These are phyloP conservation scores for Fusarium beomiforme DNA, from an alignment of 2,329 filamentous ascomycete genomes.

Conservation along the genomic window DNA sequence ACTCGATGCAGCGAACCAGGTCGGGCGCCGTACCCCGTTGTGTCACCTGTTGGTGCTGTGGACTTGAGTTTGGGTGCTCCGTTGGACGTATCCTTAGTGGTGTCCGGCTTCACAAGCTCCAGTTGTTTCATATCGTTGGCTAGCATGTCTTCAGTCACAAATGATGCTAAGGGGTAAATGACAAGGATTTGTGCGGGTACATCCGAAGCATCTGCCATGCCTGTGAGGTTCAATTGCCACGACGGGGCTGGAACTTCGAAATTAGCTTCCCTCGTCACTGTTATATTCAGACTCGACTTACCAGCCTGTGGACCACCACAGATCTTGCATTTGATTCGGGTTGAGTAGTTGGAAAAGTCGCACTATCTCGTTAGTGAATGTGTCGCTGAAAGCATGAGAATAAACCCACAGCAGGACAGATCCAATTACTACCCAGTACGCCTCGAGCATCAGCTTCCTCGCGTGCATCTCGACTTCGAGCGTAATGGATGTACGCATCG, in stretches of 20 bases:
- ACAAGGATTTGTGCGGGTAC: slow-evolving; percentile 79
- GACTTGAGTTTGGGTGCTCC: slow-evolving; percentile 65
- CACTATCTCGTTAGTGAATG: slow-evolving; percentile 46
- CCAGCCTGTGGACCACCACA: slow-evolving; percentile 48
- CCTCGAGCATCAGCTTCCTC: slow-evolving; percentile 42
- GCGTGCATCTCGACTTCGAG: slow-evolving; percentile 50
- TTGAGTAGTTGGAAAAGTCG: slow-evolving; percentile 53
- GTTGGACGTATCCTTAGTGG: slow-evolving; percentile 55
- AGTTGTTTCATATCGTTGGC: slow-evolving; percentile 79
- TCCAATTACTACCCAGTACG: slow-evolving; percentile 47
- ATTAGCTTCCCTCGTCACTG: not conserved
- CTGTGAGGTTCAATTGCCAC: slow-evolving; percentile 55
- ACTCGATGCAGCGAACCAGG: slow-evolving; percentile 80
- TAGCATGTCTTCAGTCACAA: slow-evolving; percentile 77
- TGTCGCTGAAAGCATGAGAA: not conserved
- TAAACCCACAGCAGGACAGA: slow-evolving; percentile 47
- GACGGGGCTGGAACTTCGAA: slow-evolving; percentile 34
- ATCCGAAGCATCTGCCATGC: slow-evolving; percentile 61
- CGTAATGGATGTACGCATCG: slow-evolving; percentile 54
- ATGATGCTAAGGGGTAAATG: slow-evolving; percentile 74
- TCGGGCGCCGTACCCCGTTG: slow-evolving; percentile 73
- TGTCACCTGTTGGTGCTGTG: slow-evolving; percentile 64
- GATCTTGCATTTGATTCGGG: slow-evolving; percentile 51
- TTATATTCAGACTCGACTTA: slow-evolving; percentile 29
- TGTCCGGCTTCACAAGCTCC: slow-evolving; percentile 68